Evolutionary conservation across 495 filamentous ascomycete species (phyloP).

Genomic region (Daldinia concentrica): DNA sequence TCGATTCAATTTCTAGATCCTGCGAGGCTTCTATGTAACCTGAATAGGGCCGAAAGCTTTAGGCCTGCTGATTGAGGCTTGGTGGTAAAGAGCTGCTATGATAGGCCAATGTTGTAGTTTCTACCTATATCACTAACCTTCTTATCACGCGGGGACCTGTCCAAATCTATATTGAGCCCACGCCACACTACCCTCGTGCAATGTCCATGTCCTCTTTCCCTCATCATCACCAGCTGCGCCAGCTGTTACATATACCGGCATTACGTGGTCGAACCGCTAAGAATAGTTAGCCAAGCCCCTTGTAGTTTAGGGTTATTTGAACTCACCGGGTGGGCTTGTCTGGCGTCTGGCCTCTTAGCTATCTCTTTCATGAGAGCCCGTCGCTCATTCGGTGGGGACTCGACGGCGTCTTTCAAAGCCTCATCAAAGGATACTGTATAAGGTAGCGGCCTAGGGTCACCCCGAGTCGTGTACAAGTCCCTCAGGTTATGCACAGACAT

Average conservation of each 20-base stretch:
- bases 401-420: slow-evolving; percentile 76
- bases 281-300: slow-evolving; percentile 30
- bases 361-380: slow-evolving; percentile 68
- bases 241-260: slow-evolving; percentile 79
- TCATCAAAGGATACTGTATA: slow-evolving; percentile 81
- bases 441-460: slow-evolving; percentile 61
- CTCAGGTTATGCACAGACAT: slow-evolving; percentile 89
- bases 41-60: too few species aligned
- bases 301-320: background rate
- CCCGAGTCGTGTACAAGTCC: slow-evolving; percentile 64
- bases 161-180: slow-evolving; percentile 84
- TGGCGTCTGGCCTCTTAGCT: slow-evolving; percentile 71
- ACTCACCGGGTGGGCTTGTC: slow-evolving; percentile 74
- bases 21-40: too few species aligned
- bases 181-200: slow-evolving; percentile 72
- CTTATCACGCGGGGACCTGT: slow-evolving; percentile 51
- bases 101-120: background rate
- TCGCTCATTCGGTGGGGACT: slow-evolving; percentile 62
- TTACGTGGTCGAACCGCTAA: slow-evolving; percentile 73
- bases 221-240: slow-evolving; percentile 73
- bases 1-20: too few species aligned
- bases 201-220: slow-evolving; percentile 70
- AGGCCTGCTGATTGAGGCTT: too few species aligned
- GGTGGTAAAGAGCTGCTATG: background rate
- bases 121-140: background rate